Evolutionary conservation across 768 basidiomycete genomes (phyloP).

Genomic region (Kwoniella shandongensis): DNA sequence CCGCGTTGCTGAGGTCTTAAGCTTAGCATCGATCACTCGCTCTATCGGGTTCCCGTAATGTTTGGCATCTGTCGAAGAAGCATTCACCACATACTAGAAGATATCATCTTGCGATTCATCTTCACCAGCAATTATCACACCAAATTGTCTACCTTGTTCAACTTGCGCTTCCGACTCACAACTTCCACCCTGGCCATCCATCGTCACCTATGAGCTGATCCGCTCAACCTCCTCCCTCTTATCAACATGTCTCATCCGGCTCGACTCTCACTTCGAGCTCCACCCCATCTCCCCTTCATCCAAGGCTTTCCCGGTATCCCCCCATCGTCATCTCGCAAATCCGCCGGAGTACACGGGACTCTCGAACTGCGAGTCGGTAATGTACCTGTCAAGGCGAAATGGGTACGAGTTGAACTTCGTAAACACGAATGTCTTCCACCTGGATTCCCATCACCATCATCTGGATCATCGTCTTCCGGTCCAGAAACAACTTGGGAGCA

Average conservation of each 20-base stretch:
- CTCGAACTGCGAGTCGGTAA: constrained; percentile 77
- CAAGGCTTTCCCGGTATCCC: constrained; percentile 53
- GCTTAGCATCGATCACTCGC: no score
- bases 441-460: constrained; percentile 22
- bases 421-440: constrained; percentile 70
- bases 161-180: no score
- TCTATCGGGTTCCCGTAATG: no score
- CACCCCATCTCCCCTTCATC: constrained; percentile 52
- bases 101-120: no score
- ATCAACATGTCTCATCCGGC: constrained; percentile 42
- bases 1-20: no score
- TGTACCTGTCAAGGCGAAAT: constrained; percentile 78
- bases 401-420: constrained; percentile 85
- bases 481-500: constrained; percentile 37
- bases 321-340: constrained; percentile 26
- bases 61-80: no score
- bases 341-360: constrained; percentile 56
- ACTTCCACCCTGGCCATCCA: no score
- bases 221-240: no score
- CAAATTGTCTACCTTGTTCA: no score
- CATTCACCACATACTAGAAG: no score
- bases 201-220: no score
- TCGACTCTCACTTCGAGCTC: constrained; percentile 45
- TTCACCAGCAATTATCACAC: no score
- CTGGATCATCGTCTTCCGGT: constrained; percentile 1